Evolutionary conservation across 2,329 filamentous ascomycete species (phyloP), one percentile per base, ranked within the genome.

Genomic region (Myriosclerotinia scirpicola): DNA sequence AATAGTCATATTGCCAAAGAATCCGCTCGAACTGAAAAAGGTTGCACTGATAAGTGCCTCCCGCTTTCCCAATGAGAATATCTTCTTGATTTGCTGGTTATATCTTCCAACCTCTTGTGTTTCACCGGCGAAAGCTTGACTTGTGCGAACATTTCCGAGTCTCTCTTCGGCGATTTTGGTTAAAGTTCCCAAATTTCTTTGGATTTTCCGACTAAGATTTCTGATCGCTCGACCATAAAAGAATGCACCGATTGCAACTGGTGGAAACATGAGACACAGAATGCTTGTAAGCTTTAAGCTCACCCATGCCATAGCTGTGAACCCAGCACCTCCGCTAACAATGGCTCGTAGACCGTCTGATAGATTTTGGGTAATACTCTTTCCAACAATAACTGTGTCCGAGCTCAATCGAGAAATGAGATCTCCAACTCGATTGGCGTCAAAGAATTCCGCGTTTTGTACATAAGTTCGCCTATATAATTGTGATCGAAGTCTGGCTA

Each of bases 361-460:
- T 60, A 99, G 81, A 76, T 99, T 99, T 76, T 98, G 94, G 0
- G 95, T 99, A 71, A 99, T 97, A 74, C 93, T 97, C 80, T 99
- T 99, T 76, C 94, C 95, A 65, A 99, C 95, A 75, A 99, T 96
- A 75, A 98, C 92, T 0, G 95, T 97, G 77, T 99, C 96, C 2
- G 93, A 96, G 74, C 94, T 93, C 55, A 99, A 86, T 48, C 96
- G 90, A 48, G 94, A 98, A 75, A 99, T 97, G 73, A 99, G 81
- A 77, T 99, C 95, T 77, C 95, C 95, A 36, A 97, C 93, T 36
- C 95, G 87, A 80, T 99, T 99, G 50, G 95, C 95, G 77, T 99
- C 95, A 76, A 99, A 99, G 81, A 99, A 99, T 75, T 98, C 95
- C 67, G 95, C 95, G 78, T 99, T 95, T 78, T 99, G 95, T n/a